phyloP scores from a whole-genome alignment of 345 rosid species.

The Lepidium aucheri region DNA sequence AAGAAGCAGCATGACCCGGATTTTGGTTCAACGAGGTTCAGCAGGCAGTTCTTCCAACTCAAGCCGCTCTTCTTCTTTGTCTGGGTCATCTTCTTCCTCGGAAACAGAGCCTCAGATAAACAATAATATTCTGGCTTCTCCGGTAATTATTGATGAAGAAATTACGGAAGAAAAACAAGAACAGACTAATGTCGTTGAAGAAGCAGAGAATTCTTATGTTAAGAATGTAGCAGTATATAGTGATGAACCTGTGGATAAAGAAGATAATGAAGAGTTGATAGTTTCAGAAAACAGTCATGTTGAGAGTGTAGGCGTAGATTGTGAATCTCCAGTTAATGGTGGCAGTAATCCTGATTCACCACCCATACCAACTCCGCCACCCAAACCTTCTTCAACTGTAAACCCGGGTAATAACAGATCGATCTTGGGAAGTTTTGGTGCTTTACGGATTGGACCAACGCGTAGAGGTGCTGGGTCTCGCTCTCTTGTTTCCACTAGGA shows the following conservation, averaged over 20 bases:
- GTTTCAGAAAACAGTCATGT: constrained; percentile 35
- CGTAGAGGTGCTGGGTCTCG: constrained; percentile 60
- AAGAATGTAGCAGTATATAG: constrained; percentile 38
- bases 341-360: constrained; percentile 54
- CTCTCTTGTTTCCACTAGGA: constrained; percentile 68
- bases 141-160: constrained; percentile 60
- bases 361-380: constrained; percentile 88
- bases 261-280: constrained; percentile 30
- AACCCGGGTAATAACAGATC: constrained; percentile 47
- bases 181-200: constrained; percentile 42
- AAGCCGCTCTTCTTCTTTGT: constrained; percentile 46
- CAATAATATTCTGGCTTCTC: constrained; percentile 33
- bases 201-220: constrained; percentile 41
- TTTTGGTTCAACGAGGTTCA: constrained; percentile 81
- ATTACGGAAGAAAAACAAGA: constrained; percentile 44
- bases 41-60: constrained; percentile 79
- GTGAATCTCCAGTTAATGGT: constrained; percentile 29
- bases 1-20: constrained; percentile 64
- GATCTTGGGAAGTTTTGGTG: constrained; percentile 41
- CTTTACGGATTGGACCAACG: constrained; percentile 49
- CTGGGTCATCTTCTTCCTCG: constrained; percentile 54
- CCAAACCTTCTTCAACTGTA: constrained; percentile 39
- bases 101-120: constrained; percentile 43
- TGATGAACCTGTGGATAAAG: constrained; percentile 34
- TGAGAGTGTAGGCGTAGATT: constrained; percentile 50